A percentile compares a stretch with the other conserved stretches of the same genome.
phyloP scores from a whole-genome alignment of 768 basidiomycete species.

The Tylopilus subfusipes region DNA sequence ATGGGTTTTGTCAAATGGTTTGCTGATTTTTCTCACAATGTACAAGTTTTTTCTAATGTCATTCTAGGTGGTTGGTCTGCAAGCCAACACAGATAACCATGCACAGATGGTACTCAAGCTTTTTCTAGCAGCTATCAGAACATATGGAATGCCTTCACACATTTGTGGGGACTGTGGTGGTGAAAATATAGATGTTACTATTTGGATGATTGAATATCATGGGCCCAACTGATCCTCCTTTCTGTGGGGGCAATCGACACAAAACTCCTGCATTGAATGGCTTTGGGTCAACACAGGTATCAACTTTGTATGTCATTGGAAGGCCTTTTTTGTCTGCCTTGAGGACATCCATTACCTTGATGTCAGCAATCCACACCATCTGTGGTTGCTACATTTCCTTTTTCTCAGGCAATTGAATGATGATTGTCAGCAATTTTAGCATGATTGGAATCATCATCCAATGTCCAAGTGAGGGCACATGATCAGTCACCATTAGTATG shows the following conservation, averaged over 20 bases:
- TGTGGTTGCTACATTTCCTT: too few relatives aligned
- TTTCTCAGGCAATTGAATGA: too few relatives aligned
- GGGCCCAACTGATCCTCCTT: slow-evolving; percentile 26
- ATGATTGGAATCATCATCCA: too few relatives aligned
- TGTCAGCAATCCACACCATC: too few relatives aligned
- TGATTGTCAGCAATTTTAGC: too few relatives aligned
- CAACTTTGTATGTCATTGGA: too few relatives aligned
- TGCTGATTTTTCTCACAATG: neutral
- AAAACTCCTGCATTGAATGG: slow-evolving; percentile 37
- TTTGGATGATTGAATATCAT: slow-evolving; percentile 25
- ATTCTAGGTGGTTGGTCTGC: slow-evolving; percentile 15
- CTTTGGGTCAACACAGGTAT: too few relatives aligned
- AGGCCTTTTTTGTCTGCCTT: too few relatives aligned
- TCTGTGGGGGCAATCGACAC: slow-evolving; percentile 36
- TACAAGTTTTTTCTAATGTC: too few relatives aligned
- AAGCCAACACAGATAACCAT: slow-evolving; percentile 25
- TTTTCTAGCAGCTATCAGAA: slow-evolving; percentile 16
- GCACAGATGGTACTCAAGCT: slow-evolving; percentile 24
- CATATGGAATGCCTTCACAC: slow-evolving; percentile 20
- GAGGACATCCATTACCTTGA: too few relatives aligned
- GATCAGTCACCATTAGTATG: too few relatives aligned
- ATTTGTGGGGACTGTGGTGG: slow-evolving; percentile 29
- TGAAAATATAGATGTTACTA: slow-evolving; percentile 29
- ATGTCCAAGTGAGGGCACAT: too few relatives aligned
- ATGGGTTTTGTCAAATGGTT: slow-evolving; percentile 28